Base-by-base conservation (phyloP, 1,139 yeast species). In the Suhomyces atakaporum region DNA sequence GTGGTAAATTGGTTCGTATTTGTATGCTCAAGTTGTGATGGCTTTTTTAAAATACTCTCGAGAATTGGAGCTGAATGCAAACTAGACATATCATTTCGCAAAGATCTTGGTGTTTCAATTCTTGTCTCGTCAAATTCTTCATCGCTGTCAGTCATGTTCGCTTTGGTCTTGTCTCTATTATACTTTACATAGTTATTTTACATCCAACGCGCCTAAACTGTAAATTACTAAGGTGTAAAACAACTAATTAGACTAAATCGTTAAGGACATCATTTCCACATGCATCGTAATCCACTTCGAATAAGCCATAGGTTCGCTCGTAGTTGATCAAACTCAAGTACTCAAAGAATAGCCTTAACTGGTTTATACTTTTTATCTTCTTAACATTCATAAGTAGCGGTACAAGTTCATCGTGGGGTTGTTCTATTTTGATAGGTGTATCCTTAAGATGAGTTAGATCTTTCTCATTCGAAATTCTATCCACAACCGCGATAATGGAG, bases 261-360 rank as follows among this genome's bases (percentile, higher is more conserved):
- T 59, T 51, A 28, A 75, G 56, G 0, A 82, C 49, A 54, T 85
- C 94, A 6, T 57, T 56, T 36, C 69, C 69, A 50, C 88, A 78
- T 1, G 66, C 64, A 0, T 56, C 63, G 19, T 54, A 31, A 52
- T 87, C 86, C 1, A 77, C 62, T 2, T 52, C 54, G 25, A 63
- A 68, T 51, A 86, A 62, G 7, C 80, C 73, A 53, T 82, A 89
- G 14, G 76, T 74, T 45, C 83, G 74, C 54, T 89, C 96, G 56
- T 82, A 89, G 45, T 81, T 82, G 28, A 76, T 71, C 42, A 84
- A 75, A 48, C 95, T 80, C 41, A 87, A 62, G 36, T 77, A 80
- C 47, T 82, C 84, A 53, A 85, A 84, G 53, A 86, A 89, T 8
- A 75, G 75, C 38, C 82, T 75, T 46, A 90, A 63, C 29, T 75